Evolutionary conservation across 2,329 filamentous ascomycete species (phyloP), one percentile per base, ranked within the genome.

Genomic region (Fusarium miscanthi): DNA sequence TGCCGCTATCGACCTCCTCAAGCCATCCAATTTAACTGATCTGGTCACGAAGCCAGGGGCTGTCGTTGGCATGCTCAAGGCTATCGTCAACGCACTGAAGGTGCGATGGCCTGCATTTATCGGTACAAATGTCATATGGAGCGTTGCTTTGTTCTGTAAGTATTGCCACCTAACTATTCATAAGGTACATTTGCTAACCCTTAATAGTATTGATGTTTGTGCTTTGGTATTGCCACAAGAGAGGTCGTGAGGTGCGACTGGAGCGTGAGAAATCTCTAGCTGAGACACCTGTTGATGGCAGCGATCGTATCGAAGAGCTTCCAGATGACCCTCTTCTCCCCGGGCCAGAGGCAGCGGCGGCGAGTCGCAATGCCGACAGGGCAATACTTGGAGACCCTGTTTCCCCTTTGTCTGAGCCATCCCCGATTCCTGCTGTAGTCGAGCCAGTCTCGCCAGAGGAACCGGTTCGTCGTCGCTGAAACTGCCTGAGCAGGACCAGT

Each of bases 211-310:
- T 98, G 21, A 88, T 99, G 63, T 96, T 97, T 79, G 94, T 97
- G 48, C 91, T 98, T 77, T 99, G 95, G 95, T 99, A 98, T 84
- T 98, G 95, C 84, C 92, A 98, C 83, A 98, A 98, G 85, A 93
- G 96, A 59, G 96, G 96, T 42, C 90, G 90, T 48, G 95, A 99
- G 84, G 91, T 91, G 11, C 89, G 96, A 56, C 88, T 98, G 17
- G 91, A 92, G 78, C 89, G 81, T 56, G 87, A 89, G 77, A 83
- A 83, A 58, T 74, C 80, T 2, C 81, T 79, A 16, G 76, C 78
- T 2, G 82, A 81, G 38, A 74, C 65, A 14, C 74, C 76, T 19
- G 73, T 85, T 40, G 82, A 84, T 31, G 84, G 80, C 17, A 77
- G 78, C 62, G 75, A 80, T 33, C 81, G 85, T 30, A 81, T 87